Evolutionary conservation across 345 rosid genomes (phyloP).

Genomic region (Carallia brachiata): DNA sequence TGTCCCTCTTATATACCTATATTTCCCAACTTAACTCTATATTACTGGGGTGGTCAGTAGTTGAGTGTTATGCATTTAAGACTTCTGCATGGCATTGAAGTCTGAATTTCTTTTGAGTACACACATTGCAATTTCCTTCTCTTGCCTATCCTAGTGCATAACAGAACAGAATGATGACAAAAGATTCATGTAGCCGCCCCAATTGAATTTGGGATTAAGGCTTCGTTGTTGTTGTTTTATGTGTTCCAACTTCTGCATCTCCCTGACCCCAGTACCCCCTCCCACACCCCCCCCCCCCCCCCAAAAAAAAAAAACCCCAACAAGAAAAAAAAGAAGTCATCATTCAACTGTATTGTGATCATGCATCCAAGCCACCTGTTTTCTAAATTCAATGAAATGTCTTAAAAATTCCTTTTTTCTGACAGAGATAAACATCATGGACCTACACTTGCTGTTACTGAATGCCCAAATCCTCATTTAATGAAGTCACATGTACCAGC

Average conservation of each 20-base stretch:
- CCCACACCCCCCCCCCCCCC: background rate
- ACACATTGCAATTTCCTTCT: too few relatives aligned
- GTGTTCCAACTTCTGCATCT: background rate
- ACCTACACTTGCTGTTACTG: constrained; percentile 71
- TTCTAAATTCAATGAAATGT: background rate
- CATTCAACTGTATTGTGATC: constrained; percentile 1
- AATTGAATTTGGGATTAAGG: too few relatives aligned
- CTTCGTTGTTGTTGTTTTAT: too few relatives aligned
- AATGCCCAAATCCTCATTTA: constrained; percentile 61
- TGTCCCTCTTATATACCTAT: background rate
- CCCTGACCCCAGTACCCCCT: too few relatives aligned
- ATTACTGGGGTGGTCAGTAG: too few relatives aligned
- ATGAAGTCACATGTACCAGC: constrained; percentile 60
- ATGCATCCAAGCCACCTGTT: constrained; percentile 1
- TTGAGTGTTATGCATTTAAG: too few relatives aligned
- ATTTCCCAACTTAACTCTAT: background rate
- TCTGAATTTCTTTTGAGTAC: too few relatives aligned
- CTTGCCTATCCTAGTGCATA: too few relatives aligned
- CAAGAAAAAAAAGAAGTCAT: background rate
- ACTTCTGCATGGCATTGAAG: too few relatives aligned
- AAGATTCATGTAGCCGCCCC: too few relatives aligned
- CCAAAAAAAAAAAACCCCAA: too few relatives aligned
- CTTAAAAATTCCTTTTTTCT: constrained; percentile 13
- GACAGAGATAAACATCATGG: constrained; percentile 77
- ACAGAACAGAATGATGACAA: too few relatives aligned